Conservation (phyloP, 139 green algal species). For the Chlorella sp. region DNA sequence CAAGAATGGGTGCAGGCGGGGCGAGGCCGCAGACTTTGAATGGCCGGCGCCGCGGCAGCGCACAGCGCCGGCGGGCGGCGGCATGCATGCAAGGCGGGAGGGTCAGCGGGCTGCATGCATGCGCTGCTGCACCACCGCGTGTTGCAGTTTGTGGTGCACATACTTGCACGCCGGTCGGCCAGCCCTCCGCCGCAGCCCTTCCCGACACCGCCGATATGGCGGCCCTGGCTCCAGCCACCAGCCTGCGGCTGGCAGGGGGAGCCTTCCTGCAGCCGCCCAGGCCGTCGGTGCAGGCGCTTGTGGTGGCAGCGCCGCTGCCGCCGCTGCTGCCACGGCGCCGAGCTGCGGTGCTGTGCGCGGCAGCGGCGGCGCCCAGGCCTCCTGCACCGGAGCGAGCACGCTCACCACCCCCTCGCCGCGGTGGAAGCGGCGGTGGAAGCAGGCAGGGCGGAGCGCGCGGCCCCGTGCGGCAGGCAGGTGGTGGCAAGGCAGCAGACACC, state of each 20-base stretch:
- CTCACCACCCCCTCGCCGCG: no score
- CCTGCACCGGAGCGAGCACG: no score
- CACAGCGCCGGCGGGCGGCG: background rate
- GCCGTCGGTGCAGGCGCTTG: background rate
- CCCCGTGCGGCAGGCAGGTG: slow-evolving; percentile 1
- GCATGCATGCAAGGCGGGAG: no score
- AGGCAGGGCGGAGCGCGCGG: background rate
- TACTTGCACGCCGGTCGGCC: no score
- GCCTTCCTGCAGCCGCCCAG: slow-evolving; percentile 30
- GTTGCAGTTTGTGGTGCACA: no score
- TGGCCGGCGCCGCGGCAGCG: background rate
- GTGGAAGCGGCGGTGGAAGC: background rate
- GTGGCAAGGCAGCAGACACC: background rate
- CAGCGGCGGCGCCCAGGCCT: no score
- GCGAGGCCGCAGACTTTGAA: background rate
- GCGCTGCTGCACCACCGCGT: background rate
- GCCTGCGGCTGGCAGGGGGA: background rate
- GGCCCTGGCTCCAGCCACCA: no score
- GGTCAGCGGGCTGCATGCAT: no score
- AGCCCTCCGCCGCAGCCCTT: no score
- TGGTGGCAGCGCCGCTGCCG: background rate
- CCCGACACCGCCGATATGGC: no score
- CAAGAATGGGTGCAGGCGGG: background rate
- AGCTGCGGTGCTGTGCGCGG: no score
- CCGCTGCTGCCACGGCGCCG: background rate